Evolutionary conservation across 2,329 filamentous ascomycete species (phyloP), one percentile per base, ranked within the genome.

Genomic region (Colletotrichum incanum): DNA sequence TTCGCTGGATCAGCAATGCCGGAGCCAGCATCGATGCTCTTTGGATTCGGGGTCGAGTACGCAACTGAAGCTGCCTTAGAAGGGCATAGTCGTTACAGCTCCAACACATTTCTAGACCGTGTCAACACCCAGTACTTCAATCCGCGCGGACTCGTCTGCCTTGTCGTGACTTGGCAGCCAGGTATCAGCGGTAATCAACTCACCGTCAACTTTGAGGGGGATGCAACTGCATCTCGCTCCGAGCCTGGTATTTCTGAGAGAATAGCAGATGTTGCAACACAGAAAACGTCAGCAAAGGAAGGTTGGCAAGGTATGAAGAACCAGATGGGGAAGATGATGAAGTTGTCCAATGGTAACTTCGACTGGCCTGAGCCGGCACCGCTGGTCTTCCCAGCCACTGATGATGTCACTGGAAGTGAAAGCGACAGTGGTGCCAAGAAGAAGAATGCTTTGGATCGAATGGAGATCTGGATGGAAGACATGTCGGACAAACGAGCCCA

Each of bases 81-180:
- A 62, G 77, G 82, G 0, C 80, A 84, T 39, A 80, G 79, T 12
- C 81, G 82, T 23, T 79, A 81, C 75, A 80, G 83, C 52, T 84
- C 86, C 0, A 91, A 90, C 75, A 80, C 77, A 0, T 91, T 89
- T 76, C 83, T 92, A 20, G 85, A 90, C 74, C 79, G 82, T 45
- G 83, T 90, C 75, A 92, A 91, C 75, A 81, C 85, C 11, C 82
- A 87, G 3, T 85, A 90, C 71, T 92, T 92, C 77, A 84, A 83
- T 58, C 89, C 90, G 0, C 84, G 84, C 2, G 89, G 89, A 0
- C 82, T 91, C 0, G 88, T 86, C 16, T 79, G 76, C 4, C 50
- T 82, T 26, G 82, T 92, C 47, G 85, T 91, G 80, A 86, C 86
- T 1, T 90, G 83, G 80, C 86, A 86, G 63, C 85, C 86, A 0